Percentiles rank a stretch among this genome's conserved stretches.
phyloP scores from a whole-genome alignment of 306 rosid genomes.

The Castanospermum australe region DNA sequence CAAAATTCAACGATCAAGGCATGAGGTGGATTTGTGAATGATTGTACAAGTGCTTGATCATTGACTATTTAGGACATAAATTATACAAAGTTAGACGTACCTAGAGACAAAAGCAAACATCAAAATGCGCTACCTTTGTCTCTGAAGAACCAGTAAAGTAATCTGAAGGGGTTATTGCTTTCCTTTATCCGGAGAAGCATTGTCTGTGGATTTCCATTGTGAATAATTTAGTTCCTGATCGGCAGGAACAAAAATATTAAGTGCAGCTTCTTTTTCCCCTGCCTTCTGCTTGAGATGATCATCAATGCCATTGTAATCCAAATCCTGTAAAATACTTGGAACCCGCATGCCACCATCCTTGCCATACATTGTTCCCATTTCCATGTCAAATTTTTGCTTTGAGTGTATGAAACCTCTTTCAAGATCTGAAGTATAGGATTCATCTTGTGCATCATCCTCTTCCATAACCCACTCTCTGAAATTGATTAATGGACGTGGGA shows the following conservation, averaged over 20 bases:
- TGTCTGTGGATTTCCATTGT: conserved; percentile 29
- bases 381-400: conserved; percentile 61
- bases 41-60: conserved; percentile 19
- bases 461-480: conserved; percentile 65
- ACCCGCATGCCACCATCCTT: conserved; percentile 42
- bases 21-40: background rate
- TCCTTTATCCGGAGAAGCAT: background rate
- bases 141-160: conserved; percentile 24
- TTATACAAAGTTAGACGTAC: conserved; percentile 17
- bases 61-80: conserved; percentile 14
- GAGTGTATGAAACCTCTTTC: conserved; percentile 49
- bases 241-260: conserved; percentile 37
- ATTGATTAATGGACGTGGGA: conserved; percentile 59
- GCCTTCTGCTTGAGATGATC: conserved; percentile 43
- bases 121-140: conserved; percentile 55
- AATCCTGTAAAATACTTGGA: conserved; percentile 54
- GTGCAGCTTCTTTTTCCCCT: conserved; percentile 32
- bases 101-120: conserved; percentile 19
- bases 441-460: conserved; percentile 40
- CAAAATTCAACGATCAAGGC: no score
- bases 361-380: conserved; percentile 45
- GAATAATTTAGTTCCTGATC: conserved; percentile 34
- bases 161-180: conserved; percentile 38
- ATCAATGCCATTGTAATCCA: conserved; percentile 59
- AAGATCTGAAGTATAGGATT: conserved; percentile 43